Base-by-base conservation (phyloP, 495 filamentous ascomycete species). In the Achaetomiella virescens region DNA sequence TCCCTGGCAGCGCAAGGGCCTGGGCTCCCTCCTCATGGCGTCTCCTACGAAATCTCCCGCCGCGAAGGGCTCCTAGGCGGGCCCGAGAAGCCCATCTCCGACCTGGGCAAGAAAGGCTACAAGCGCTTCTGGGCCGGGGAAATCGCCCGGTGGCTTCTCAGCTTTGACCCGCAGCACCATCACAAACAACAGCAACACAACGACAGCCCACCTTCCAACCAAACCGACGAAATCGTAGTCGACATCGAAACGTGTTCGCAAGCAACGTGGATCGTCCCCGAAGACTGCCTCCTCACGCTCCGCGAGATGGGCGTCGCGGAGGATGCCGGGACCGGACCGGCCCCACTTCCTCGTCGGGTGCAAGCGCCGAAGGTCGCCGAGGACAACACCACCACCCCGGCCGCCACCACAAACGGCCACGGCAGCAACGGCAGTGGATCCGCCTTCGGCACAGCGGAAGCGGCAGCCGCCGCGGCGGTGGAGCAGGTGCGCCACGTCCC, bases 81-180 rank as follows among this genome's bases (percentile, higher is more conserved):
- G 1, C 93, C 93, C 2, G 93, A 99, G 72, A 91, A 92, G 63
- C 91, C 91, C 14, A 83, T 97, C 49, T 91, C 87, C 40, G 88
- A 91, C 59, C 73, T 93, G 48, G 91, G 91, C 1, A 80, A 82
- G 49, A 84, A 78, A 61, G 89, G 87, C 8, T 97, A 97, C 69
- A 76, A 81, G 61, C 77, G 83, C 9, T 96, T 86, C 68, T 97
- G 91, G 91, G 84, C 85, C 6, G 83, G 84, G 31, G 86, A 90
- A 43, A 81, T 97, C 55, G 84, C 83, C 33, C 77, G 88, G 27
- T 83, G 75, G 75, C 46, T 79, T 6, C 61, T 84, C 50, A 70
- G 84, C 24, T 67, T 90, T 25, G 65, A 73, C 0, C 27, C 62
- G 0, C 18, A 22, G 1, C 48, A 37, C 21, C 18, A 37, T 14